Percentiles rank a stretch among this genome's conserved stretches.
Evolutionary conservation across 306 rosid genomes (phyloP).

Genomic region (Benincasa hispida): DNA sequence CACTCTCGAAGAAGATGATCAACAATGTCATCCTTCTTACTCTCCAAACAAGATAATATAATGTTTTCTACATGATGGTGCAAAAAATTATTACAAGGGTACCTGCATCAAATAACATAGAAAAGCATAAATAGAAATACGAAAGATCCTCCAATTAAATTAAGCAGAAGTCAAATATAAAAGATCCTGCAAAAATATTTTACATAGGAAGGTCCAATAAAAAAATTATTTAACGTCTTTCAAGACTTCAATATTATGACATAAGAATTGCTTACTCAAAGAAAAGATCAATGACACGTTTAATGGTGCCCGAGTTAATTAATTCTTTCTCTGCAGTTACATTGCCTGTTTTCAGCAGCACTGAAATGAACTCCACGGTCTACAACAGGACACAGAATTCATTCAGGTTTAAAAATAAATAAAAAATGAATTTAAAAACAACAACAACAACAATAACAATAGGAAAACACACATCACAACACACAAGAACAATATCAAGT

Average conservation of each 20-base stretch:
- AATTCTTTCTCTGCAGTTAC: constrained; percentile 78
- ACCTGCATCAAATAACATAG: constrained; percentile 41
- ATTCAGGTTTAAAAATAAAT: background rate
- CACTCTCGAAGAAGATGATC: constrained; percentile 78
- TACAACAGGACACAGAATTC: constrained; percentile 22
- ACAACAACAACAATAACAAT: too few species aligned
- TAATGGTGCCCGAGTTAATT: constrained; percentile 79
- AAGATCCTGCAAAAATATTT: background rate
- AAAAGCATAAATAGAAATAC: background rate
- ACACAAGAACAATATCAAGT: background rate
- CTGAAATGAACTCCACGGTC: constrained; percentile 95
- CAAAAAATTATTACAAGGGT: constrained; percentile 71
- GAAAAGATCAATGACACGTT: constrained; percentile 80
- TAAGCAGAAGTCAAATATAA: background rate
- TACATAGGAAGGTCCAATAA: background rate
- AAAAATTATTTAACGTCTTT: background rate
- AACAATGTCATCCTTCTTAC: constrained; percentile 53
- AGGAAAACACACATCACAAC: background rate
- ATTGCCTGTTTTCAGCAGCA: constrained; percentile 64
- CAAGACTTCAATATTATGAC: background rate
- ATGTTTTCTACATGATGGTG: constrained; percentile 95
- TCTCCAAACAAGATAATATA: constrained; percentile 71
- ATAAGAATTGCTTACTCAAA: constrained; percentile 61
- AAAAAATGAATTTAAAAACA: too few species aligned
- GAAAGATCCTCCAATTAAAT: too few species aligned